These are phyloP conservation scores for Selenicereus undatus DNA, from an alignment of 148 eudicot species.

Conservation along the genomic window DNA sequence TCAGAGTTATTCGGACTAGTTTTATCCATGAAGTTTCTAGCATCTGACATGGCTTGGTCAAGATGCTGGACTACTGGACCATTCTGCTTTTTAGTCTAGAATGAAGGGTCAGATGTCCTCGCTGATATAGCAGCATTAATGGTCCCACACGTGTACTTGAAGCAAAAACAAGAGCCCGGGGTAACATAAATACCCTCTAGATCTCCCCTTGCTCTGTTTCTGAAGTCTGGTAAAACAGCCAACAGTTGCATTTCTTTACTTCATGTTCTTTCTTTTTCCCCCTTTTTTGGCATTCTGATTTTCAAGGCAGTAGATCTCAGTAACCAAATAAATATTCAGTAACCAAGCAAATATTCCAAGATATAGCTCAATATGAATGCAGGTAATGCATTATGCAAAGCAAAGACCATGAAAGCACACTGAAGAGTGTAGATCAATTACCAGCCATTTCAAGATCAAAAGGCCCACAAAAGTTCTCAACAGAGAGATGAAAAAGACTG, in stretches of 20 bases:
- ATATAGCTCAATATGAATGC: neutral
- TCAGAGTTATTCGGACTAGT: neutral
- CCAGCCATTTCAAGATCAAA: neutral
- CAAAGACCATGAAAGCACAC: neutral
- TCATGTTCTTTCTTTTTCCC: neutral
- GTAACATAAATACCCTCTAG: neutral
- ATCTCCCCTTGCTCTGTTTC: neutral
- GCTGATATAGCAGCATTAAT: neutral
- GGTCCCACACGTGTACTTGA: neutral
- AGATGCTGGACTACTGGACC: neutral
- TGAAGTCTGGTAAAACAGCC: neutral
- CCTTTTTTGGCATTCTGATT: neutral
- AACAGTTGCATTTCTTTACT: neutral
- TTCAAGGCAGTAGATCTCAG: slow-evolving; percentile 1
- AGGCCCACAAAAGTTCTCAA: slow-evolving; percentile 13
- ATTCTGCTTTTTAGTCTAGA: neutral
- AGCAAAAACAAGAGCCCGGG: neutral
- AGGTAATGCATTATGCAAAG: neutral
- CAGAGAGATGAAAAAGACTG: slow-evolving; percentile 6
- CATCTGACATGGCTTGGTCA: neutral
- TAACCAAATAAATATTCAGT: neutral
- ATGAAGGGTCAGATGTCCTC: neutral
- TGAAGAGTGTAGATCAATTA: slow-evolving; percentile 12
- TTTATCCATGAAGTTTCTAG: neutral
- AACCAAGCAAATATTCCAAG: neutral